phyloP scores from a whole-genome alignment of 2,329 filamentous ascomycete genomes.

The Decorospora gaudefroyi region DNA sequence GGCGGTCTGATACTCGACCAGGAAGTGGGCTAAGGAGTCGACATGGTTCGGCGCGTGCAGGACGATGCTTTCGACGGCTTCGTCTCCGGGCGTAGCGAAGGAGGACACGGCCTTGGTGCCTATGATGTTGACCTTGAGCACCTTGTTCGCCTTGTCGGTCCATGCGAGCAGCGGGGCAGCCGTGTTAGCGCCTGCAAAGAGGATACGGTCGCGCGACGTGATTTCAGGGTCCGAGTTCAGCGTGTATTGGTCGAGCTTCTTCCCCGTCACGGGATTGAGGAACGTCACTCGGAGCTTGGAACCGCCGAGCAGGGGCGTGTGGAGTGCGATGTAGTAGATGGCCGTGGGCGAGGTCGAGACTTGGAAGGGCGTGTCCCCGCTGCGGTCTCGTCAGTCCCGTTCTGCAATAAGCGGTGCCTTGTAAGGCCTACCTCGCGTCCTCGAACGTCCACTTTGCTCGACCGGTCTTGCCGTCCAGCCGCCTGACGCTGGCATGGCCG shows the following conservation, averaged over 20 bases:
- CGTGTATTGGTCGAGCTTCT: constrained; percentile 70
- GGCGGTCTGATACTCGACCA: constrained; percentile 77
- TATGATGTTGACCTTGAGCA: constrained; percentile 72
- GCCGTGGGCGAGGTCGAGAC: constrained; percentile 69
- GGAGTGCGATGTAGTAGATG: constrained; percentile 77
- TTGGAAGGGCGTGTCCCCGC: constrained; percentile 73
- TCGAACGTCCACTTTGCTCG: constrained; percentile 77
- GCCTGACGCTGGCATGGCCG: constrained; percentile 64
- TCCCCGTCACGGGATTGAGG: constrained; percentile 73
- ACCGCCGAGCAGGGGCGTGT: constrained; percentile 65
- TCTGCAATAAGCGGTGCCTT: neutral
- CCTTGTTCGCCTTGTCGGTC: constrained; percentile 66
- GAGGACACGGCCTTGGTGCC: constrained; percentile 53
- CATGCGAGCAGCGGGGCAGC: constrained; percentile 75
- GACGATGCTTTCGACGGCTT: constrained; percentile 56
- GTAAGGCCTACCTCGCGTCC: constrained; percentile 58
- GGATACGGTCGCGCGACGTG: constrained; percentile 64
- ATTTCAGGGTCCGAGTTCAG: constrained; percentile 77
- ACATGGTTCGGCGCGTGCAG: constrained; percentile 75
- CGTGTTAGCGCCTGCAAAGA: constrained; percentile 76
- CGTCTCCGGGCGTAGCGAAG: constrained; percentile 51
- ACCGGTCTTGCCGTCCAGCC: constrained; percentile 74
- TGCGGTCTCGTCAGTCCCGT: constrained; percentile 39
- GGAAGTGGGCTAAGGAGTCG: constrained; percentile 77
- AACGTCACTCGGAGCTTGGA: constrained; percentile 77